Base-by-base conservation (phyloP, 768 basidiomycete genomes). In the Mycena venus region DNA sequence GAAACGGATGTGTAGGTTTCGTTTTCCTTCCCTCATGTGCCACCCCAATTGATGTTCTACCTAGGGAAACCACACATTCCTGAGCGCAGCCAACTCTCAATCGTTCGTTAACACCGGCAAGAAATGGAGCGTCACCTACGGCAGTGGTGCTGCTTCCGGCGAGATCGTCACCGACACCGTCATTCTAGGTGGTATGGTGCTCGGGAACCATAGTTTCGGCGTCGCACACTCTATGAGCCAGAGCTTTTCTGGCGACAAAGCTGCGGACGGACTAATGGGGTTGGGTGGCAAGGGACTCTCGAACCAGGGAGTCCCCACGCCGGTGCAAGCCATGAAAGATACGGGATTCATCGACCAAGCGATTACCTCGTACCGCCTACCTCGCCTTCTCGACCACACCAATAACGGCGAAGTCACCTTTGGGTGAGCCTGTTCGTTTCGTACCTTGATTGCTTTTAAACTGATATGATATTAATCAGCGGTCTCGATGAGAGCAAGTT, bases 391-490 rank as follows among this genome's bases (percentile, higher is more conserved):
- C 15, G 91, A 92, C 77, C 80, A 85, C 70, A 78, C 81, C 69
- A 88, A 88, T 78, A 89, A 91, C 74, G 92, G 92, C 32, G 84
- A 92, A 83, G 87, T 96, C 67, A 95, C 95, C 7, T 94, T 97
- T 75, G 96, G 95, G 86, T 87, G 56, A 32, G 82, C 73, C 42
- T 53, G 29, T 44, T 51, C 58, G 23, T 38, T 25, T 74, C 11
- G 12, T 17, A 0, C 60, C 15, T 19, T 9, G 25, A n/a, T 61
- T 23, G 5, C 21, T 23, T 47, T 40, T 11, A 34, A 10, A 10
- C n/a, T 58, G 3, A 70, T 23, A 12, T 47, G 17, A 38, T 36
- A 21, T 17, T 38, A 34, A 85, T 38, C 44, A 86, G 88, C 38
- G 93, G 89, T 15, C 87, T 95, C 27, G 94, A 96, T 82, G 21